Evolutionary conservation across 2,329 filamentous ascomycete genomes (phyloP).

Genomic region (Drechmeria coniospora): DNA sequence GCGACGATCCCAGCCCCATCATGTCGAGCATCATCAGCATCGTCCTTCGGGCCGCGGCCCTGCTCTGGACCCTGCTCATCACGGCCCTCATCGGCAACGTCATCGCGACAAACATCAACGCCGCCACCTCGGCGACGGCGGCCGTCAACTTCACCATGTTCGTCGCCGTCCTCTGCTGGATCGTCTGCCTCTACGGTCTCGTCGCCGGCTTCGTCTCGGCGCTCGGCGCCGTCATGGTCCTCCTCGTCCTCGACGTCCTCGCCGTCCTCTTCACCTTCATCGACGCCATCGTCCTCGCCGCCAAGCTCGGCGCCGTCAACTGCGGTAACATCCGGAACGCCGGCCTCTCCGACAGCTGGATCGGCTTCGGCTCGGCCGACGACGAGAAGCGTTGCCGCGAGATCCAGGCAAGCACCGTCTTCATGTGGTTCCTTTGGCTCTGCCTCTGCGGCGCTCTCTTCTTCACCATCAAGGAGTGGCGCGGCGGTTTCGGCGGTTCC

Average conservation of each 20-base stretch:
- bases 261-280: constrained; percentile 57
- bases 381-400: constrained; percentile 54
- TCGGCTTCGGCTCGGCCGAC: constrained; percentile 46
- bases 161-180: constrained; percentile 48
- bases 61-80: constrained; percentile 36
- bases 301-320: constrained; percentile 52
- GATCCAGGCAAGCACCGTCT: constrained; percentile 58
- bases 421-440: constrained; percentile 65
- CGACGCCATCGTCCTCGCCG: constrained; percentile 52
- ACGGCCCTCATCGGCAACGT: constrained; percentile 44
- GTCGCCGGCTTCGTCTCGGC: constrained; percentile 36
- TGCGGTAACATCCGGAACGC: constrained; percentile 37
- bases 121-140: constrained; percentile 24
- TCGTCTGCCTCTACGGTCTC: constrained; percentile 48
- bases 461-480: constrained; percentile 37
- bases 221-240: constrained; percentile 34
- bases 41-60: constrained; percentile 30
- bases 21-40: constrained; percentile 25
- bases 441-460: constrained; percentile 41
- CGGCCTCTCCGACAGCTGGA: constrained; percentile 28
- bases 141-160: constrained; percentile 55
- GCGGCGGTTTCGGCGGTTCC: constrained; percentile 28
- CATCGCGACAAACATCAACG: constrained; percentile 33
- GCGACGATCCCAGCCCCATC: neutral
- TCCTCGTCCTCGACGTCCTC: constrained; percentile 40